Conservation (phyloP, 106 monocot genomes). For the Apostasia shenzhenica region DNA sequence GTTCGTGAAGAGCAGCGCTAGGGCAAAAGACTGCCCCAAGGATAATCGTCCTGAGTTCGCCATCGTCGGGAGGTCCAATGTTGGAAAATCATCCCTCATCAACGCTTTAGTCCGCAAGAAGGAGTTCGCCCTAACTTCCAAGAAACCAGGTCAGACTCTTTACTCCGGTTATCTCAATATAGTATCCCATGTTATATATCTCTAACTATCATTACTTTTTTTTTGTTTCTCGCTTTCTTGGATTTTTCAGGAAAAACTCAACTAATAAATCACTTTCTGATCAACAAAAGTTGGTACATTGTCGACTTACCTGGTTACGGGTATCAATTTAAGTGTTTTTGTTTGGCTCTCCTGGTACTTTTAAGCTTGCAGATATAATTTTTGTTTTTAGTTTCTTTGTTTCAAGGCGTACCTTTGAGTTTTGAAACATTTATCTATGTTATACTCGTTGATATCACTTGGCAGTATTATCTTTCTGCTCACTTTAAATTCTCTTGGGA, state of each 20-base stretch:
- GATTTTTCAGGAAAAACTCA: conserved; percentile 79
- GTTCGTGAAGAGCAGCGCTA: conserved; percentile 87
- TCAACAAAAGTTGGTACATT: conserved; percentile 97
- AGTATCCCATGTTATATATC: background rate
- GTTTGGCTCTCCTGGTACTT: background rate
- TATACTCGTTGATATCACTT: no score
- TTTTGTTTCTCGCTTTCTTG: background rate
- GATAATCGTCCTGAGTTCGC: conserved; percentile 91
- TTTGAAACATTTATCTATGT: no score
- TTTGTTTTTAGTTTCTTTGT: no score
- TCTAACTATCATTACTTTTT: background rate
- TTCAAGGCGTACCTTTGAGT: no score
- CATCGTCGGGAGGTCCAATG: conserved; percentile 83
- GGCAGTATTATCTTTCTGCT: no score
- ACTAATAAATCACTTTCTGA: conserved; percentile 91
- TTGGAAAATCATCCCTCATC: conserved; percentile 94
- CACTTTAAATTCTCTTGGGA: no score
- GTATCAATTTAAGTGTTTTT: conserved; percentile 18
- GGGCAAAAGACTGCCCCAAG: conserved; percentile 73
- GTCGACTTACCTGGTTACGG: conserved; percentile 98
- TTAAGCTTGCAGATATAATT: no score
- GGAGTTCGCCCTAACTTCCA: conserved; percentile 92
- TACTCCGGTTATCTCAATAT: background rate
- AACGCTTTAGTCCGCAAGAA: conserved; percentile 72
- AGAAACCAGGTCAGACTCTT: conserved; percentile 66